A percentile compares a stretch with the other conserved stretches of the same genome.
phyloP scores from a whole-genome alignment of 108 stramenopile genomes.

The Aurantiochytrium sp. region DNA sequence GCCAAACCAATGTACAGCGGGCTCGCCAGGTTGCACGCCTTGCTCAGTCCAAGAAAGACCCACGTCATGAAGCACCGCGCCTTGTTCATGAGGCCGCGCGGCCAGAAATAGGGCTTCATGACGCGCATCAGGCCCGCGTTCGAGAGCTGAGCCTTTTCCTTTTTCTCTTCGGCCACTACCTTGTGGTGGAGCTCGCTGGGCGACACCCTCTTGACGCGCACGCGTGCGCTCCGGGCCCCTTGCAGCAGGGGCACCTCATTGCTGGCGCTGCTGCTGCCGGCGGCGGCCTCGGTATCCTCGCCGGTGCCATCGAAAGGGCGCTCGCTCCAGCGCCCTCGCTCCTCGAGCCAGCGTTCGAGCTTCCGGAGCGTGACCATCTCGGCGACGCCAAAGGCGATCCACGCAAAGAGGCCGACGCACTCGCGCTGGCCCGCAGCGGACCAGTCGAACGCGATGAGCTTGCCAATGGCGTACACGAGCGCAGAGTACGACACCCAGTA shows the following conservation, averaged over 20 bases:
- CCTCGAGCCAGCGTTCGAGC: not conserved
- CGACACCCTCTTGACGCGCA: not conserved
- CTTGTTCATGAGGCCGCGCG: conserved; percentile 76
- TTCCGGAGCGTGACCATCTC: not conserved
- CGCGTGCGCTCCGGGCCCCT: not conserved
- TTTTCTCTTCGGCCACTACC: not conserved
- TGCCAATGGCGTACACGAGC: conserved; percentile 11
- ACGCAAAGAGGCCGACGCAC: not conserved
- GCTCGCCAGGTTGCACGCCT: conserved; percentile 69
- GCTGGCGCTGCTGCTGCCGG: too few relatives aligned
- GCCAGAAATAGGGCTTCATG: conserved; percentile 90
- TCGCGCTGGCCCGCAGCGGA: not conserved
- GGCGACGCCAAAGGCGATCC: conserved; percentile 6
- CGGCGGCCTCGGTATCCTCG: not conserved
- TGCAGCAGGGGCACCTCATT: not conserved
- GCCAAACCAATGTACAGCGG: conserved; percentile 83
- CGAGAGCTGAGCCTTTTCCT: conserved; percentile 33
- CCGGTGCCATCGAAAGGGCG: not conserved
- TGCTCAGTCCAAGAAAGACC: conserved; percentile 76
- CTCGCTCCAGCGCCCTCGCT: not conserved
- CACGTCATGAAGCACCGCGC: conserved; percentile 79
- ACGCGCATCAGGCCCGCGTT: conserved; percentile 27
- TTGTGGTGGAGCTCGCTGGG: conserved; percentile 7
- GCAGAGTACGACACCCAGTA: not conserved
- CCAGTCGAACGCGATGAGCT: conserved; percentile 16